Conservation (phyloP, 164 flowering plant genomes). For the Akebia trifoliata region DNA sequence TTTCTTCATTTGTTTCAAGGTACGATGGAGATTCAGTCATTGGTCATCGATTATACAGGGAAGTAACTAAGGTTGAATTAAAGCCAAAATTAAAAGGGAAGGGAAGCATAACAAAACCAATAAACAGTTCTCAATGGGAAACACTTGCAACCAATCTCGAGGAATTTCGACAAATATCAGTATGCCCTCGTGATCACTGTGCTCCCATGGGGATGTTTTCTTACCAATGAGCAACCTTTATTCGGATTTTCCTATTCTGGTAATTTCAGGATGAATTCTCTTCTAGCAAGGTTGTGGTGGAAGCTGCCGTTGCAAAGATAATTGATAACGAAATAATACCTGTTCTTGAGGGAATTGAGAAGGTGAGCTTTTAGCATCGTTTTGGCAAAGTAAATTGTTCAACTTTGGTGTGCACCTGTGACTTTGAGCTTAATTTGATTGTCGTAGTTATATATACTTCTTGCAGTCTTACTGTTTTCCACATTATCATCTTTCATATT, state of each 20-base stretch:
- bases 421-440: conserved; percentile 2
- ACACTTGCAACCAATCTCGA: conserved; percentile 83
- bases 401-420: not conserved
- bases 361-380: conserved; percentile 32
- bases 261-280: conserved; percentile 55
- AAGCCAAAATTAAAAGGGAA: conserved; percentile 29
- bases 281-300: conserved; percentile 40
- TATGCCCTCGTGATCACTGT: conserved; percentile 39
- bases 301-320: conserved; percentile 40
- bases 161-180: conserved; percentile 58
- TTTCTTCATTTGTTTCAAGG: conserved; percentile 32
- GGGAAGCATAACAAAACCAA: conserved; percentile 19
- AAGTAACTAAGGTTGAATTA: conserved; percentile 32
- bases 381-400: not conserved
- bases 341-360: conserved; percentile 52
- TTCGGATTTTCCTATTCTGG: conserved; percentile 13
- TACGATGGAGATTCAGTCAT: conserved; percentile 62
- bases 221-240: not conserved
- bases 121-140: conserved; percentile 51
- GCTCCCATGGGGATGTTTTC: too few relatives aligned
- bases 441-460: not conserved
- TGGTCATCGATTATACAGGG: conserved; percentile 77
- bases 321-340: conserved; percentile 56
- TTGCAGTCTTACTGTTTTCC: too few relatives aligned
- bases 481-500: not conserved